Percentiles rank a stretch among this genome's conserved stretches.
Conservation (phyloP, 2,329 filamentous ascomycete species). For the Epichloe sp. region DNA sequence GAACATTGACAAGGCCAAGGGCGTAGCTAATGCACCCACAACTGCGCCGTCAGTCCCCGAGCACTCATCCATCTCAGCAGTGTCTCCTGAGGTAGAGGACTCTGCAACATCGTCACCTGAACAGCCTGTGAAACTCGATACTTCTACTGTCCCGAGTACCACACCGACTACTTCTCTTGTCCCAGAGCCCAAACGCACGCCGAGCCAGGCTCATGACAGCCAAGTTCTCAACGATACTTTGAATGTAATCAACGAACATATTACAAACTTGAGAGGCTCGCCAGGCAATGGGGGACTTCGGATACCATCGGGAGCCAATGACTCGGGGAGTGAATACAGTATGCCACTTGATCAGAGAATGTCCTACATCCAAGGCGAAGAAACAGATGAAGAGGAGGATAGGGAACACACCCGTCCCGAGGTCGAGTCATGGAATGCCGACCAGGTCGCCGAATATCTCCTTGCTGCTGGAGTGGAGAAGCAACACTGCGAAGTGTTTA, state of each 20-base stretch:
- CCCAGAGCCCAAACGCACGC: constrained; percentile 22
- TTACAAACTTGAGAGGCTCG: constrained; percentile 63
- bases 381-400: constrained; percentile 90
- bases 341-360: constrained; percentile 61
- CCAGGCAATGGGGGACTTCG: constrained; percentile 41
- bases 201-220: constrained; percentile 35
- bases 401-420: constrained; percentile 53
- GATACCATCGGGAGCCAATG: constrained; percentile 46
- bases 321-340: constrained; percentile 86
- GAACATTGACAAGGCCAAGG: constrained; percentile 11
- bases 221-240: constrained; percentile 88
- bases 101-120: constrained; percentile 31
- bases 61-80: constrained; percentile 14
- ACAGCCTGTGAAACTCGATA: constrained; percentile 26
- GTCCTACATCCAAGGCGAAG: constrained; percentile 87
- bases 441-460: constrained; percentile 78
- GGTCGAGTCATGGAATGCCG: constrained; percentile 66
- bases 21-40: constrained; percentile 10
- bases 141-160: constrained; percentile 14
- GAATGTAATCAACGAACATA: constrained; percentile 94
- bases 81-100: constrained; percentile 17
- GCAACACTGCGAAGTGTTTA: constrained; percentile 84
- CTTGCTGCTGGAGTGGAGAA: constrained; percentile 76
- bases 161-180: constrained; percentile 17
- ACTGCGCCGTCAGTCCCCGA: constrained; percentile 21